Evolutionary conservation across 2,329 filamentous ascomycete genomes (phyloP).

Genomic region (Aureobasidium sp.): DNA sequence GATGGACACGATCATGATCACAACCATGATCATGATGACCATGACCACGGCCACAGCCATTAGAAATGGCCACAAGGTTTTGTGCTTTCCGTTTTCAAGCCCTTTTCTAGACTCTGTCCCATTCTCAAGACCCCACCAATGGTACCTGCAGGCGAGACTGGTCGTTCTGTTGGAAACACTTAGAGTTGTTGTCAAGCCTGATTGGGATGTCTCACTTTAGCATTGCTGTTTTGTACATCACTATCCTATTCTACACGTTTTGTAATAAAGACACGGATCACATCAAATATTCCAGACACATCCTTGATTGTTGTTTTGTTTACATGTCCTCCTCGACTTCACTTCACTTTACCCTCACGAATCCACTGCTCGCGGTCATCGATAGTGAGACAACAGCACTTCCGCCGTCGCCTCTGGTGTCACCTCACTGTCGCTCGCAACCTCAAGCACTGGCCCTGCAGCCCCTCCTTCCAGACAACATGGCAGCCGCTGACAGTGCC

Average conservation of each 20-base stretch:
- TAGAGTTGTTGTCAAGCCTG: not conserved
- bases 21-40: conserved; percentile 17
- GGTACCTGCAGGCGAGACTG: not conserved
- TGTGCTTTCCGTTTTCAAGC: not conserved
- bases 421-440: not conserved
- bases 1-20: conserved; percentile 33
- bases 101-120: not conserved
- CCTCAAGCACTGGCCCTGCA: not conserved
- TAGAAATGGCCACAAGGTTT: not conserved
- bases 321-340: not conserved
- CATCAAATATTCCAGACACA: not conserved
- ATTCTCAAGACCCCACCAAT: not conserved
- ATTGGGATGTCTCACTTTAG: not conserved
- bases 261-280: not conserved
- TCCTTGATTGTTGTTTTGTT: not conserved
- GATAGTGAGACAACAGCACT: not conserved
- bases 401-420: not conserved
- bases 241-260: not conserved
- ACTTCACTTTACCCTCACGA: not conserved
- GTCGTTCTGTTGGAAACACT: not conserved
- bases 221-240: conserved; percentile 4
- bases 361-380: not conserved
- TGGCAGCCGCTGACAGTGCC: not conserved
- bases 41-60: conserved; percentile 17
- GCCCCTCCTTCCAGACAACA: not conserved